These are phyloP conservation scores for Apophysomyces trapeziformis DNA, from an alignment of 371 early-diverging fungal species.

Conservation along the genomic window DNA sequence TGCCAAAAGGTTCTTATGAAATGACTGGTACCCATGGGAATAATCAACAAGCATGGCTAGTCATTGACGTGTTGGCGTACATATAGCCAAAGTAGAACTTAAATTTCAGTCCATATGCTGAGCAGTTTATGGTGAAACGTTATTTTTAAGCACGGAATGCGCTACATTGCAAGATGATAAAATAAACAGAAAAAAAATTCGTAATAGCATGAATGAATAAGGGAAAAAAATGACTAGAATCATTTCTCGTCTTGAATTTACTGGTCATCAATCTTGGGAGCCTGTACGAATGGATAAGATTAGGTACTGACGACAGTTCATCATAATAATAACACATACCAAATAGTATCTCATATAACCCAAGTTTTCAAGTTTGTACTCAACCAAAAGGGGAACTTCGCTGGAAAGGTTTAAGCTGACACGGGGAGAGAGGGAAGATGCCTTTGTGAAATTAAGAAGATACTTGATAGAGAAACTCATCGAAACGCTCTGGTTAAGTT, in stretches of 20 bases:
- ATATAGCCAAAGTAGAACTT: no score
- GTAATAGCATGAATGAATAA: background rate
- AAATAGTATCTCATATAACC: constrained; percentile 96
- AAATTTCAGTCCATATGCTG: no score
- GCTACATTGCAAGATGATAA: constrained; percentile 1
- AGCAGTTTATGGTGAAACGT: no score
- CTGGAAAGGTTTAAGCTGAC: constrained; percentile 85
- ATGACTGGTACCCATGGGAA: no score
- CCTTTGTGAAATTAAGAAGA: constrained; percentile 94
- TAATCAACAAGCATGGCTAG: no score
- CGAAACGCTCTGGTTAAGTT: constrained; percentile 78
- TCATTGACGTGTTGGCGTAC: no score
- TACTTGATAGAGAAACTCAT: constrained; percentile 95
- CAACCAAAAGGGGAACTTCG: constrained; percentile 92
- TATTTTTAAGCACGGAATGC: no score
- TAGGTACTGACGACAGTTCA: background rate
- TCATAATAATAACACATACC: constrained; percentile 35
- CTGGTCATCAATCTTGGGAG: constrained; percentile 53
- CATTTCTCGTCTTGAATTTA: constrained; percentile 23
- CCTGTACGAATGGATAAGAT: constrained; percentile 15
- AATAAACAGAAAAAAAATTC: no score
- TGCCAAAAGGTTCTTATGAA: no score
- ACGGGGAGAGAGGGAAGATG: constrained; percentile 80
- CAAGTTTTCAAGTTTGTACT: constrained; percentile 89
- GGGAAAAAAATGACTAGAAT: background rate